Base-by-base conservation (phyloP, 345 rosid species). In the Aethionema arabicum region DNA sequence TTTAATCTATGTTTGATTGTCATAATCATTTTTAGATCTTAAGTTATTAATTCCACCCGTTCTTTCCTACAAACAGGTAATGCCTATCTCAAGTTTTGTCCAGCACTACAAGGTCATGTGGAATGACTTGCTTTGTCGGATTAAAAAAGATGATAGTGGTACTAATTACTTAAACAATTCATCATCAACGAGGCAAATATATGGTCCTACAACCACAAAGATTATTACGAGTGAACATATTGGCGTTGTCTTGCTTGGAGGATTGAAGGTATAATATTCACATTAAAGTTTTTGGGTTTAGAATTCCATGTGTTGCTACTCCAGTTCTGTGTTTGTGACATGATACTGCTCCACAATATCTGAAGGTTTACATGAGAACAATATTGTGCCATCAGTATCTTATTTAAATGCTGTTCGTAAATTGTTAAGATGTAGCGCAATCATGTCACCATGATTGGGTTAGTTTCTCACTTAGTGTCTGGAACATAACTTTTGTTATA, bases 211-310 rank as follows among this genome's bases (percentile, higher is more conserved):
- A 56, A 50, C 52, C 53, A 77, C 77, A 76, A 84, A 68, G 76
- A 81, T 67, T 65, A 60, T 92, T 68, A 61, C 53, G 29, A 82
- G 91, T 71, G 68, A 80, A 56, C 78, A 79, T 48, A 63, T 79
- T 55, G 84, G 86, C 50, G 38, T 82, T 53, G 46, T 78, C 72
- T 73, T 92, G 74, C 77, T 84, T 56, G 97, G 98, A 77, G 68
- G 36, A 70, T 75, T 92, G 21, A 80, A 87, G 96, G 98, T 89
- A 58, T 71, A 67, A 56, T 16, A 38, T 71, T 74, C 31, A 35
- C 5, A 4, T 52, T n/a, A 31, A 40, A 13, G 11, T 9, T 21
- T 46, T 65, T 55, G 39, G 39, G 29, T 43, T 6, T 52, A 29
- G 47, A 12, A 33, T 11, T 48, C 36, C 46, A 70, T 3, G 27